Conservation (phyloP, 805 yeast genomes). For the Yamadazyma laniorum region DNA sequence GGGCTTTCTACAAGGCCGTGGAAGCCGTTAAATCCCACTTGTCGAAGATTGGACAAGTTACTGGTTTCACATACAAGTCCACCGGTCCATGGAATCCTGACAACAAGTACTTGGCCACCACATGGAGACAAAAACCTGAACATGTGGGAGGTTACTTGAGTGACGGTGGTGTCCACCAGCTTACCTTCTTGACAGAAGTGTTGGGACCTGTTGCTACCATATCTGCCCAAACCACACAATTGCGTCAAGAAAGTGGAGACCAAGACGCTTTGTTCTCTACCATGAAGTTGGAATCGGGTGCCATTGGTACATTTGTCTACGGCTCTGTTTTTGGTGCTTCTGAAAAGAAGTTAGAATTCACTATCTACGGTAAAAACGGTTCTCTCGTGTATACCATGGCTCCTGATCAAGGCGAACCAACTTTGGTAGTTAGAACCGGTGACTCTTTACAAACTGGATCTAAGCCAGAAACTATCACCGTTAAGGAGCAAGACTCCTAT, state of each 20-base stretch:
- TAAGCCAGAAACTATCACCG: slow-evolving; percentile 36
- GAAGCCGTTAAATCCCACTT: slow-evolving; percentile 50
- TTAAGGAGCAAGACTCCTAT: slow-evolving; percentile 45
- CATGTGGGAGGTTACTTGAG: slow-evolving; percentile 91
- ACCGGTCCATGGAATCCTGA: slow-evolving; percentile 67
- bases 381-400: slow-evolving; percentile 66
- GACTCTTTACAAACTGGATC: slow-evolving; percentile 48
- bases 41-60: slow-evolving; percentile 68
- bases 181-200: slow-evolving; percentile 80
- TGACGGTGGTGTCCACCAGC: slow-evolving; percentile 96
- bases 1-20: slow-evolving; percentile 70
- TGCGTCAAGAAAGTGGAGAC: slow-evolving; percentile 73
- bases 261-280: slow-evolving; percentile 80
- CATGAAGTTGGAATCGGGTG: slow-evolving; percentile 55
- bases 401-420: slow-evolving; percentile 42
- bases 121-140: slow-evolving; percentile 88
- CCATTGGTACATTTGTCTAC: slow-evolving; percentile 81
- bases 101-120: slow-evolving; percentile 63
- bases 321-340: slow-evolving; percentile 87
- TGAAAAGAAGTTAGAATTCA: slow-evolving; percentile 62
- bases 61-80: slow-evolving; percentile 68
- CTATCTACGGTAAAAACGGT: slow-evolving; percentile 78
- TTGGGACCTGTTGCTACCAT: slow-evolving; percentile 72
- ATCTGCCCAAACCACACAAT: slow-evolving; percentile 75
- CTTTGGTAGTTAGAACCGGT: slow-evolving; percentile 36